phyloP scores from a whole-genome alignment of 1,139 yeast species.

The Casaregolazyma lundiana region DNA sequence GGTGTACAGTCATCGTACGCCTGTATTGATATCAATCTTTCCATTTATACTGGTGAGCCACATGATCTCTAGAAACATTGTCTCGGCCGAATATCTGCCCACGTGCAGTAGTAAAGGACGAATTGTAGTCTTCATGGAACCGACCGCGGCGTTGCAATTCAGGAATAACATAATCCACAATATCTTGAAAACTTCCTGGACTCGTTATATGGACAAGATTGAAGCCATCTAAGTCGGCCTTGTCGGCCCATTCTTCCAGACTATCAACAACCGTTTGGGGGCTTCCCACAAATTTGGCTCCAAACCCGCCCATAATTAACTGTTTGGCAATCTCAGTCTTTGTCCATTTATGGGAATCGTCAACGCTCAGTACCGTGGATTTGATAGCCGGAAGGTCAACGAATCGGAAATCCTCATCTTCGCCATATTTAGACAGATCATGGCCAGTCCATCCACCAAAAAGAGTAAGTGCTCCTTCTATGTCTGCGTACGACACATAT shows the following conservation, averaged over 20 bases:
- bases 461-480: conserved; percentile 33
- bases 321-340: conserved; percentile 30
- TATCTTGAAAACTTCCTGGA: conserved; percentile 36
- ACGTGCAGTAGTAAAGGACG: conserved; percentile 7
- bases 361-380: conserved; percentile 7
- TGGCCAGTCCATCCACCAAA: conserved; percentile 37
- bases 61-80: not conserved
- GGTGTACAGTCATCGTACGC: too few species aligned
- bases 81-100: not conserved
- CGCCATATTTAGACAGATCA: conserved; percentile 25
- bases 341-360: conserved; percentile 26
- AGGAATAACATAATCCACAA: conserved; percentile 36
- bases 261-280: conserved; percentile 33
- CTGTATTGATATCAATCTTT: not conserved
- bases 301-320: conserved; percentile 33
- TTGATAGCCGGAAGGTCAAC: conserved; percentile 24
- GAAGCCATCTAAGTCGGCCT: conserved; percentile 37
- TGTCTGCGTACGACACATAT: conserved; percentile 25
- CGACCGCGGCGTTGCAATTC: conserved; percentile 35
- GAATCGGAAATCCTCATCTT: conserved; percentile 31
- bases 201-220: conserved; percentile 34
- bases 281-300: conserved; percentile 33
- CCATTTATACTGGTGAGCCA: not conserved
- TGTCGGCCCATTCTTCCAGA: conserved; percentile 35
- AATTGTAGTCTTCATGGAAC: conserved; percentile 12